These are phyloP conservation scores for Mycena albidolilacea DNA, from an alignment of 768 basidiomycete species.

Conservation along the genomic window DNA sequence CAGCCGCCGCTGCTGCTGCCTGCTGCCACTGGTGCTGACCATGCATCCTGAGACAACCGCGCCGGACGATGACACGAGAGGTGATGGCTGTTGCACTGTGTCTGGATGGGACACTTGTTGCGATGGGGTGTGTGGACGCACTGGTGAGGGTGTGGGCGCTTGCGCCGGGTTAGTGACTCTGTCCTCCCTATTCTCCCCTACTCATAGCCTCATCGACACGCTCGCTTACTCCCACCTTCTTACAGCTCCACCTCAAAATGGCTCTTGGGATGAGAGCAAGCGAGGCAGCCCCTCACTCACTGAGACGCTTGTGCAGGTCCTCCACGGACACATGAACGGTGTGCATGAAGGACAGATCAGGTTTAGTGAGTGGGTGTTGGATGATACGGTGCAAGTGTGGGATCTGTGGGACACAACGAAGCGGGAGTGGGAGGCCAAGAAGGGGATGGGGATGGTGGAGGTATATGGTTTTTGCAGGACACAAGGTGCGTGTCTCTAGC, in stretches of 20 bases:
- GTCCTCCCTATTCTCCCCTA: too few relatives aligned
- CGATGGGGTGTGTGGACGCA: constrained; percentile 65
- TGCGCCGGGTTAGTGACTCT: too few relatives aligned
- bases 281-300: too few relatives aligned
- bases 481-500: constrained; percentile 72
- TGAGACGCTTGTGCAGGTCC: constrained; percentile 75
- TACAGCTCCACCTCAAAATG: too few relatives aligned
- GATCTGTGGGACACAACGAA: constrained; percentile 60
- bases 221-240: too few relatives aligned
- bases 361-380: constrained; percentile 91
- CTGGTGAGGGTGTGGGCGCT: constrained; percentile 81
- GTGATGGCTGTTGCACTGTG: constrained; percentile 75
- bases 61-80: constrained; percentile 56
- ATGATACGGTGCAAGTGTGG: constrained; percentile 91
- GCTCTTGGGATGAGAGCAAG: too few relatives aligned
- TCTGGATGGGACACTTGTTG: constrained; percentile 69
- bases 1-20: too few relatives aligned
- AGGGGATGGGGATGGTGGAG: too few relatives aligned
- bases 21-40: constrained; percentile 29
- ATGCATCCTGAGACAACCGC: constrained; percentile 32
- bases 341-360: constrained; percentile 92
- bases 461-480: constrained; percentile 79
- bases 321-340: constrained; percentile 86
- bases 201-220: too few relatives aligned
- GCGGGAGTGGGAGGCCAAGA: constrained; percentile 44